These are phyloP conservation scores for Ziziphus jujuba DNA, from an alignment of 306 rosid genomes.

Conservation along the genomic window DNA sequence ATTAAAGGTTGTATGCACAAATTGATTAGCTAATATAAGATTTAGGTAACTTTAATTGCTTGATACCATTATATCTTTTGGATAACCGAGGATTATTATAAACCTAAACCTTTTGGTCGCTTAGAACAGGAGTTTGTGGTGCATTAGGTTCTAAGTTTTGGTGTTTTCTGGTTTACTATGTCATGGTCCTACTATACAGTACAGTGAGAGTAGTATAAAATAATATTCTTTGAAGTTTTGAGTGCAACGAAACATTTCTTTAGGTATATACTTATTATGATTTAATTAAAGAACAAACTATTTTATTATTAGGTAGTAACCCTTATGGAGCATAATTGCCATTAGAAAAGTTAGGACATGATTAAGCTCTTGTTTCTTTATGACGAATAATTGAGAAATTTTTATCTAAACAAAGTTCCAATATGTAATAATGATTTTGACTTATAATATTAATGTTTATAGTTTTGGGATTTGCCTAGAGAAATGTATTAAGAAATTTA, in stretches of 20 bases:
- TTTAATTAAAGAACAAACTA: neutral
- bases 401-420: neutral
- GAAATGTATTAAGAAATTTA: too few relatives aligned
- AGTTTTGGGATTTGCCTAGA: neutral
- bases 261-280: neutral
- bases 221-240: neutral
- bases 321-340: neutral
- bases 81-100: too few relatives aligned
- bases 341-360: neutral
- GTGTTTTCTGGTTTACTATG: too few relatives aligned
- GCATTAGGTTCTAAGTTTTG: too few relatives aligned
- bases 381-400: neutral
- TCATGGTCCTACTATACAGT: neutral
- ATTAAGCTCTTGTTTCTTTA: slow-evolving; percentile 5
- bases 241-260: neutral
- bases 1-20: neutral
- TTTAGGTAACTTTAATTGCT: neutral
- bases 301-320: neutral
- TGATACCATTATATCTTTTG: neutral
- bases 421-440: neutral
- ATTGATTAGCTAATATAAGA: neutral
- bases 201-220: neutral
- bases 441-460: neutral
- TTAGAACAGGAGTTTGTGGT: too few relatives aligned
- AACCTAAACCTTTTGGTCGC: too few relatives aligned